Base-by-base conservation (phyloP, 2,329 filamentous ascomycete species). In the Penicillium sp. region DNA sequence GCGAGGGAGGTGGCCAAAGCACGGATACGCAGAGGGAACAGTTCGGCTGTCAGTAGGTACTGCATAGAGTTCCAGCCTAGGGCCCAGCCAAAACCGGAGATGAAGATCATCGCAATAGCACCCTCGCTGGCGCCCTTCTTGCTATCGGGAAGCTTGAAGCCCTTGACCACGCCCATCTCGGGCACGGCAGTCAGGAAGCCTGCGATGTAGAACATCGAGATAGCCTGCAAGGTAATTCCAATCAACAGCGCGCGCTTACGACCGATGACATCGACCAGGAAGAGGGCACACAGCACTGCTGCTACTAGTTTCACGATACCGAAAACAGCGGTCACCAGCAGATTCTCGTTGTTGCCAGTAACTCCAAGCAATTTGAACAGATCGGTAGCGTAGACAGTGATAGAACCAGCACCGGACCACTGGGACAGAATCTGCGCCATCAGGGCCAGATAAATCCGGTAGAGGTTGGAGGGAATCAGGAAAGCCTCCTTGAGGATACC, bases 211-310 rank as follows among this genome's bases (percentile, higher is more conserved):
- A 86, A 63, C 83, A 89, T 87, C 14, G 85, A 66, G 10, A 89
- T 71, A 16, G 81, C 80, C 70, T 89, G 87, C 1, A 88, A 76
- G 2, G 78, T 78, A 65, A 89, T 88, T 2, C 87, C 87, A 0
- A 82, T 73, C 18, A 87, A 79, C 0, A 89, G 80, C 0, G 87
- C 81, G 7, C 86, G 84, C 68, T 92, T 92, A 59, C 90, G 87
- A 4, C 90, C 90, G 63, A 93, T 87, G 55, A 89, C 86, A 66
- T 93, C 90, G 63, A 93, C 89, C 9, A 93, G 82, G 82, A 93
- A 91, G 54, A 92, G 81, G 0, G 90, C 89, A 71, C 89, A 93
- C 40, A 85, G 64, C 35, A 92, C 71, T 14, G 88, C 85, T 0
- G 87, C 83, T 6, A 85, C 71, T 55, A 93, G 84, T 70, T 93